Conservation (phyloP, 2,329 filamentous ascomycete species). For the Polychaeton citri region DNA sequence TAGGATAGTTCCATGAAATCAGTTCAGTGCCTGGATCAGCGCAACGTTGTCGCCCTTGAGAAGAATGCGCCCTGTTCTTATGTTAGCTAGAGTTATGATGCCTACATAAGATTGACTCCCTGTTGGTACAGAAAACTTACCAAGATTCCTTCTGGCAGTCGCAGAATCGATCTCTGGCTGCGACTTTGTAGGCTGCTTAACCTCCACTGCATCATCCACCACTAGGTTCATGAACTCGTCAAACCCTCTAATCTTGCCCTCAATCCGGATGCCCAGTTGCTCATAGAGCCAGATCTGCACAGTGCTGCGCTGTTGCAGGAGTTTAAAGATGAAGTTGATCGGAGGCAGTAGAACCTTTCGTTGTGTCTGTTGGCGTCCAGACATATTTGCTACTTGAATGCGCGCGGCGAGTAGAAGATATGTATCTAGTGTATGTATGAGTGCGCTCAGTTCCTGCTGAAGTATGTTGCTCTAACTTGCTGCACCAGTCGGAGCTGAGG, state of each 20-base stretch:
- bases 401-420: too few species aligned
- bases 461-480: too few species aligned
- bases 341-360: constrained; percentile 59
- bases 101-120: too few species aligned
- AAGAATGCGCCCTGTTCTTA: constrained; percentile 57
- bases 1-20: too few species aligned
- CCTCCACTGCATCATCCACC: constrained; percentile 87
- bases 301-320: constrained; percentile 68
- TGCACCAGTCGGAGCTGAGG: too few species aligned
- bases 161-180: constrained; percentile 62
- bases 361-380: constrained; percentile 39
- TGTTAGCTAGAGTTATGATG: too few species aligned
- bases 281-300: constrained; percentile 97
- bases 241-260: constrained; percentile 93
- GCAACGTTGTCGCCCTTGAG: constrained; percentile 75
- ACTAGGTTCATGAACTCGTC: constrained; percentile 99
- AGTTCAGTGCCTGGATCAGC: constrained; percentile 25
- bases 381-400: too few species aligned
- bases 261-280: constrained; percentile 84
- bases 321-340: constrained; percentile 88
- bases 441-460: too few species aligned
- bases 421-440: too few species aligned
- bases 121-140: constrained; percentile 35
- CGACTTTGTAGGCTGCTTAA: constrained; percentile 70
- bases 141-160: constrained; percentile 60